Percentiles rank a stretch among this genome's conserved stretches.
phyloP scores from a whole-genome alignment of 2,329 filamentous ascomycete species.

The Fusarium sacchari region DNA sequence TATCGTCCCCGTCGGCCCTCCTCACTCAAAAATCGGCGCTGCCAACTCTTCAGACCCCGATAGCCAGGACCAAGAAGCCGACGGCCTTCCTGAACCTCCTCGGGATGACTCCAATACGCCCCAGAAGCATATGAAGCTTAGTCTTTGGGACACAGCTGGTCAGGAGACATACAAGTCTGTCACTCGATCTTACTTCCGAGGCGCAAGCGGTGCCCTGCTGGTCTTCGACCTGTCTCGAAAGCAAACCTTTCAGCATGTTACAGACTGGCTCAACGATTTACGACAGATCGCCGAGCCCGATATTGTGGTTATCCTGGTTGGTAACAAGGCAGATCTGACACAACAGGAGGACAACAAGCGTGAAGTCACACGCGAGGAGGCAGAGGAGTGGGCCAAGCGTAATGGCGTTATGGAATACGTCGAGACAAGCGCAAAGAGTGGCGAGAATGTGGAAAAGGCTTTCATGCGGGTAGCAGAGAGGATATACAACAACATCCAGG shows the following conservation, averaged over 20 bases:
- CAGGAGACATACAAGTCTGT: slow-evolving; percentile 99
- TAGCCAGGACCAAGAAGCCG: slow-evolving; percentile 25
- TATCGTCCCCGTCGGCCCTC: slow-evolving; percentile 89
- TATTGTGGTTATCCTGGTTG: slow-evolving; percentile 93
- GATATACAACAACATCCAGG: slow-evolving; percentile 97
- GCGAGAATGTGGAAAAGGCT: slow-evolving; percentile 91
- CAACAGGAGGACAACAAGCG: slow-evolving; percentile 68
- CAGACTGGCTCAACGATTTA: slow-evolving; percentile 93
- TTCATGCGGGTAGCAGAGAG: slow-evolving; percentile 94
- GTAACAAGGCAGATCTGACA: slow-evolving; percentile 91
- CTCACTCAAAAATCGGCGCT: slow-evolving; percentile 65
- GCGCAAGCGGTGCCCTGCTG: slow-evolving; percentile 75
- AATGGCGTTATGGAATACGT: slow-evolving; percentile 94
- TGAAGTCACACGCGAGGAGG: slow-evolving; percentile 84
- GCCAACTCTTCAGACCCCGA: slow-evolving; percentile 34
- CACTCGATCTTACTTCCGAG: slow-evolving; percentile 92
- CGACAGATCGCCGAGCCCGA: slow-evolving; percentile 95
- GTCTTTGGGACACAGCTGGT: slow-evolving; percentile 94
- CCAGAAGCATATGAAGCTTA: slow-evolving; percentile 90
- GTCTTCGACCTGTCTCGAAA: slow-evolving; percentile 94
- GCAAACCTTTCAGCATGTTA: slow-evolving; percentile 86
- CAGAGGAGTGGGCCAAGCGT: slow-evolving; percentile 84
- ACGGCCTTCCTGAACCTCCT: slow-evolving; percentile 65
- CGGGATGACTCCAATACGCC: slow-evolving; percentile 51
- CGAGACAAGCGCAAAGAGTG: slow-evolving; percentile 95